A percentile compares a stretch with the other conserved stretches of the same genome.
Evolutionary conservation across 805 yeast species (phyloP).

Genomic region (Ogataea pini): DNA sequence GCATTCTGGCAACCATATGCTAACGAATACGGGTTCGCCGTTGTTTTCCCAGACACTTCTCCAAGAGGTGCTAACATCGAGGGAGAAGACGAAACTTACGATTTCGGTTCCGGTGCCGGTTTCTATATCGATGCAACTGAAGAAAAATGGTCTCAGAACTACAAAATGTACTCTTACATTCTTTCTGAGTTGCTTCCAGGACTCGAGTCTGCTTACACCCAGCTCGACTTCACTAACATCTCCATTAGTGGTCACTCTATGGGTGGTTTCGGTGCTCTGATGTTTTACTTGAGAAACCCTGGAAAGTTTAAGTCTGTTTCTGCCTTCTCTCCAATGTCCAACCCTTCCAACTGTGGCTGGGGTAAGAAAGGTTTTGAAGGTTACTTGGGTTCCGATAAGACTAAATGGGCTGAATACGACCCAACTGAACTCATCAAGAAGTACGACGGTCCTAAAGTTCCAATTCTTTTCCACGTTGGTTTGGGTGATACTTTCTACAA

Average conservation of each 20-base stretch:
- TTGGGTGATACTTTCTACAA: constrained; percentile 64
- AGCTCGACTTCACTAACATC: constrained; percentile 63
- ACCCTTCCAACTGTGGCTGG: constrained; percentile 82
- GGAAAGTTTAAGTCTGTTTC: constrained; percentile 74
- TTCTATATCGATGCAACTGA: constrained; percentile 85
- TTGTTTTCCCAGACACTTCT: constrained; percentile 95
- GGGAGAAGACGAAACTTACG: constrained; percentile 74
- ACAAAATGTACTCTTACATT: constrained; percentile 85
- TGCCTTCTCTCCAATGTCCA: constrained; percentile 88
- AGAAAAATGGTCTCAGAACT: constrained; percentile 69
- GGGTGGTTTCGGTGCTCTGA: constrained; percentile 96
- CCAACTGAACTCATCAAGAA: constrained; percentile 72
- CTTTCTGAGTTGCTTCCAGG: constrained; percentile 66
- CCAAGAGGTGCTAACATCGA: constrained; percentile 80
- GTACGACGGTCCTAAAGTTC: constrained; percentile 52
- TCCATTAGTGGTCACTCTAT: constrained; percentile 96
- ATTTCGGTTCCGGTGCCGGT: constrained; percentile 94
- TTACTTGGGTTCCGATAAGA: constrained; percentile 66
- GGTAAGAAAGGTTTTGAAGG: constrained; percentile 81
- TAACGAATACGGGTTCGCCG: constrained; percentile 76
- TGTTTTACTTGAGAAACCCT: constrained; percentile 65
- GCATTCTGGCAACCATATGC: constrained; percentile 85
- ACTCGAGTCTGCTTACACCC: constrained; percentile 43
- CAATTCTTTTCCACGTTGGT: constrained; percentile 84
- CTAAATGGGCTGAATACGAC: constrained; percentile 75